A percentile compares a stretch with the other conserved stretches of the same genome.
phyloP scores from a whole-genome alignment of 1,284 basidiomycete genomes.

The Meira nashicola region DNA sequence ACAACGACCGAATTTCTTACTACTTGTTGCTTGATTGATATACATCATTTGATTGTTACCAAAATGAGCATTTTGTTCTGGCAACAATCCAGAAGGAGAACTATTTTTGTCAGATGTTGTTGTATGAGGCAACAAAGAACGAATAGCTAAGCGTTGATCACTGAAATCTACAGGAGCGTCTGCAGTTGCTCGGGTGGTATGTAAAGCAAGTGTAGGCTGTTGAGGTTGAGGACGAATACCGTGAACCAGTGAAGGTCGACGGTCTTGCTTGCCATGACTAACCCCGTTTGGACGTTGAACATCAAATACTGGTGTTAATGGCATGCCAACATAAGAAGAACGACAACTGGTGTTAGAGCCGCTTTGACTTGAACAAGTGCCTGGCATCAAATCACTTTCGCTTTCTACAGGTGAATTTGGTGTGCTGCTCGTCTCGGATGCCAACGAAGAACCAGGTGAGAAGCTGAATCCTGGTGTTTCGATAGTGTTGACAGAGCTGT shows the following conservation, averaged over 20 bases:
- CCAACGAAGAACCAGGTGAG: conserved; percentile 20
- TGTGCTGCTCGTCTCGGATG: conserved; percentile 14
- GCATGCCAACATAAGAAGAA: conserved; percentile 38
- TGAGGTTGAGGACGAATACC: too few species aligned
- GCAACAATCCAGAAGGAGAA: too few species aligned
- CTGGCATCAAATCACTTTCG: conserved; percentile 24
- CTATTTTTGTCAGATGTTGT: too few species aligned
- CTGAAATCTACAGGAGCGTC: too few species aligned
- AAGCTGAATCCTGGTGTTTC: conserved; percentile 9
- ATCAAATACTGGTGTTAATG: conserved; percentile 25
- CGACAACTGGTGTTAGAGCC: conserved; percentile 20
- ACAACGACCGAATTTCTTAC: too few species aligned
- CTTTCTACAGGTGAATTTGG: conserved; percentile 17
- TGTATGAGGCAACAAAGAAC: too few species aligned
- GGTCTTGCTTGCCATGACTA: background rate
- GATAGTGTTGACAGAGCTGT: conserved; percentile 6
- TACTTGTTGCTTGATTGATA: too few species aligned
- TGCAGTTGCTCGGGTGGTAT: too few species aligned
- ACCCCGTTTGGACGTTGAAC: background rate
- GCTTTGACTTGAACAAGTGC: conserved; percentile 32
- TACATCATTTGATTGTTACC: too few species aligned
- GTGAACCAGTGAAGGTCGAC: background rate
- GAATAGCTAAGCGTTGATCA: too few species aligned
- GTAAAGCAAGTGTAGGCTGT: too few species aligned
- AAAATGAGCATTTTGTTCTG: too few species aligned